Evolutionary conservation across 202 grass and related monocot genomes (phyloP).

Genomic region (Elaeis oleifera): DNA sequence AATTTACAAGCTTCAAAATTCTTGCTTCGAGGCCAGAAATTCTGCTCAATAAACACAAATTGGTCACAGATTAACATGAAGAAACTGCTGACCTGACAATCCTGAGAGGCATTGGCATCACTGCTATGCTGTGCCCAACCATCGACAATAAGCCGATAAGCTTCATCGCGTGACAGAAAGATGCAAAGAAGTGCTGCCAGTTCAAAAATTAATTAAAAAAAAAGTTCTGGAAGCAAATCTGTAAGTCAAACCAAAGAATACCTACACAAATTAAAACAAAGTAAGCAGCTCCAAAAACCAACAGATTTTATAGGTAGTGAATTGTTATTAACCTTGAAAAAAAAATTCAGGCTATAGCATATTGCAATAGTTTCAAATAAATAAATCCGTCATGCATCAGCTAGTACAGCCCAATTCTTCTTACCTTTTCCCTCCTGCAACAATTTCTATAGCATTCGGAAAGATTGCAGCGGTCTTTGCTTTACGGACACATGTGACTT

Average conservation of each 20-base stretch:
- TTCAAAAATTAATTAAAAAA: conserved; percentile 3
- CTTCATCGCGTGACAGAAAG: conserved; percentile 87
- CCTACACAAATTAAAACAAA: not conserved
- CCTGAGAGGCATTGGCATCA: conserved; percentile 56
- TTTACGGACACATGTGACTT: conserved; percentile 78
- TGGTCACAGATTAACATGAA: conserved; percentile 15
- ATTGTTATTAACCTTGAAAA: not conserved
- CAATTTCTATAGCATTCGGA: conserved; percentile 93
- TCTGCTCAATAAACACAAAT: no score
- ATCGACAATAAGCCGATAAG: conserved; percentile 66
- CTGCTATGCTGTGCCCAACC: conserved; percentile 59
- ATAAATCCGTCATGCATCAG: conserved; percentile 11
- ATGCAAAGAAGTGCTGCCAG: conserved; percentile 94
- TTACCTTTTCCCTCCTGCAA: conserved; percentile 88
- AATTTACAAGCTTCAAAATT: no score
- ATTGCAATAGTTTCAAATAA: conserved; percentile 24
- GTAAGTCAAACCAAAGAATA: not conserved
- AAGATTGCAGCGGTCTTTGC: conserved; percentile 97
- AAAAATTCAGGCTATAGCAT: not conserved
- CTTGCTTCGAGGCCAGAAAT: no score
- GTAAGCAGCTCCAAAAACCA: not conserved
- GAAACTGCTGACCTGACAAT: conserved; percentile 50
- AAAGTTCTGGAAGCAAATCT: not conserved
- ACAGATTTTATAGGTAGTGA: not conserved
- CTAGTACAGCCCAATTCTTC: not conserved